These are phyloP conservation scores for Neckera pumila DNA, from an alignment of 225 moss, liverwort and hornwort genomes.

Conservation along the genomic window DNA sequence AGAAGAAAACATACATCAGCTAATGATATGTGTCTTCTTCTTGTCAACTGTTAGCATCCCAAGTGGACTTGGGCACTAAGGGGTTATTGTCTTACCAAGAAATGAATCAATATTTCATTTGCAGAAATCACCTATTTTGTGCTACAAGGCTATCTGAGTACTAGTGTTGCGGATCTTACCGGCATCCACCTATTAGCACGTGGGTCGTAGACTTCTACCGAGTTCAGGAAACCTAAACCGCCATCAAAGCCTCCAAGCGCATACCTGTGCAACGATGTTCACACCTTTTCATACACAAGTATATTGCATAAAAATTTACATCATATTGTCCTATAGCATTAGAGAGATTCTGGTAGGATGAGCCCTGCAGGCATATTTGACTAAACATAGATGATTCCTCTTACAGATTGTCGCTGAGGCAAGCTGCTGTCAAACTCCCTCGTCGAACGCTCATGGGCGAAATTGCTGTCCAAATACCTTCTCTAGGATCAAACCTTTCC, in stretches of 20 bases:
- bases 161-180: constrained; percentile 25
- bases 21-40: no score
- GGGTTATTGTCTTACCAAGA: neutral
- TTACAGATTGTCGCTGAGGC: constrained; percentile 62
- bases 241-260: constrained; percentile 93
- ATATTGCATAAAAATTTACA: neutral
- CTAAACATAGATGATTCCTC: neutral
- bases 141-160: neutral
- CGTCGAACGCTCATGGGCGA: constrained; percentile 60
- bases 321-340: neutral
- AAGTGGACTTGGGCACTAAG: neutral
- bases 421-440: constrained; percentile 78
- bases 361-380: neutral
- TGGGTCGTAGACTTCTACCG: constrained; percentile 75
- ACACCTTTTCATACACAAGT: neutral
- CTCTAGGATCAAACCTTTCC: constrained; percentile 88
- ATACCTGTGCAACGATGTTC: constrained; percentile 36
- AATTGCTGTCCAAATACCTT: constrained; percentile 59
- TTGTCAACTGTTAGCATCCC: neutral
- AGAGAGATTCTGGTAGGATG: neutral
- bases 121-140: neutral
- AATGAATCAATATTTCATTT: neutral
- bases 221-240: constrained; percentile 43
- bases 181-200: constrained; percentile 68
- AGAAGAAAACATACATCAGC: neutral